phyloP scores from a whole-genome alignment of 352 stramenopile species.

The Globisporangium okanoganense region DNA sequence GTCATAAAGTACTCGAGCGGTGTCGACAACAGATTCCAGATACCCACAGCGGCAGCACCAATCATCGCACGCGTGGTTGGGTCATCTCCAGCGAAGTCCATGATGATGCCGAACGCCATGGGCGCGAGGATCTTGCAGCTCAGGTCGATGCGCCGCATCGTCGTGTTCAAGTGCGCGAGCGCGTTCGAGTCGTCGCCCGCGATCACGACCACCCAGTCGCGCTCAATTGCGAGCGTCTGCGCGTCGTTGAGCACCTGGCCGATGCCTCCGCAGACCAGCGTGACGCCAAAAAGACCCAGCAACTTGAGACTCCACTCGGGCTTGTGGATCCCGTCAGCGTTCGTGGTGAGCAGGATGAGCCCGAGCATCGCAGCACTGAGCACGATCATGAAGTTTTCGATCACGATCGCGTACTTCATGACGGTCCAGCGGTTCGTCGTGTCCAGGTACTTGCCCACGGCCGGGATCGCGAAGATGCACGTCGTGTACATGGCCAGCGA shows the following conservation, averaged over 20 bases:
- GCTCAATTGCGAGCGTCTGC: constrained; percentile 74
- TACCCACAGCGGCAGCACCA: constrained; percentile 51
- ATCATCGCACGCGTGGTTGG: constrained; percentile 61
- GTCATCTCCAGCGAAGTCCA: constrained; percentile 66
- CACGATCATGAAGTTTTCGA: constrained; percentile 79
- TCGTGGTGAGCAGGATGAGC: constrained; percentile 58
- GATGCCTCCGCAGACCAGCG: constrained; percentile 58
- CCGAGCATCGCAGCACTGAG: constrained; percentile 57
- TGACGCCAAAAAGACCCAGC: constrained; percentile 39
- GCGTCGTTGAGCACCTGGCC: constrained; percentile 76
- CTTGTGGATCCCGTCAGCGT: constrained; percentile 55
- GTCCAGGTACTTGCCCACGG: constrained; percentile 61
- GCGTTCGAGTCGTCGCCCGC: constrained; percentile 33
- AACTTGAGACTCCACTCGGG: constrained; percentile 50
- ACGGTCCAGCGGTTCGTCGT: constrained; percentile 58
- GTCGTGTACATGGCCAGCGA: constrained; percentile 71
- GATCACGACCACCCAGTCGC: constrained; percentile 88
- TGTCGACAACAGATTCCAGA: constrained; percentile 82
- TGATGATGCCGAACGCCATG: constrained; percentile 73
- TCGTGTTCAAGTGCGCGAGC: constrained; percentile 72
- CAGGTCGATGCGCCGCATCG: constrained; percentile 79
- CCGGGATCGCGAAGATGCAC: constrained; percentile 68
- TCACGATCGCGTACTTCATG: constrained; percentile 67
- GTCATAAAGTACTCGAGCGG: constrained; percentile 78
- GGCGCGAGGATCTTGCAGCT: constrained; percentile 74